Evolutionary conservation across 441 rosid species (phyloP), one percentile per base, ranked within the genome.

Genomic region (Gossypium trilobum): DNA sequence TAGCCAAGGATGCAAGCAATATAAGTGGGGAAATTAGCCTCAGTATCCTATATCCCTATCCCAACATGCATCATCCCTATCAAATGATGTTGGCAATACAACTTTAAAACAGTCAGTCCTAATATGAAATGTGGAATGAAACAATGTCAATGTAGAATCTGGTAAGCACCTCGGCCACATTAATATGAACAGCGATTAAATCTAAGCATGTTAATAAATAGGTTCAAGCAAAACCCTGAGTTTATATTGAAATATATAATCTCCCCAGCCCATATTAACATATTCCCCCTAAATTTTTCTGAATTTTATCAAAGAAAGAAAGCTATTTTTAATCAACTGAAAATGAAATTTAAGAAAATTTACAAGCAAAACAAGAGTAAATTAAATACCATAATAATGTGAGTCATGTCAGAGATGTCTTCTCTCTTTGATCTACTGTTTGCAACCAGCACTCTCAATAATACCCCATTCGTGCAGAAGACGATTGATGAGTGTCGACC

Each of bases 401-500:
- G 96, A 78, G 99, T 89, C 75, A 95, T 80, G 74, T 81, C 89
- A 70, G 88, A 87, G 75, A 87, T 70, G 78, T 76, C 83, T 73
- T 81, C 82, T 44, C 54, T 64, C 56, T 73, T 84, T 46, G 59
- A 80, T 54, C 77, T 66, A 75, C 68, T 78, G 67, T 72, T 77
- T 20, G 92, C 85, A 73, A 92, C 92, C 80, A 95, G 87, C 70
- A 92, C 84, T 81, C 97, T 86, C 78, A 92, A 73, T 61, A 92
- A 87, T 75, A 95, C 79, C 65, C 99, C 99, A 75, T 95, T 95
- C 3, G 99, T 95, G 88, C 99, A 95, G 83, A 95, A 95, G 72
- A 95, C 92, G 74, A 95, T 83, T 68, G 98, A 91, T 8, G 98
- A 88, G 76, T 89, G 83, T 80, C 79, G 85, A 68, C 97, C 97